Evolutionary conservation across 2,329 filamentous ascomycete species (phyloP), one percentile per base, ranked within the genome.

Genomic region (Trichoderma brevicompactum): DNA sequence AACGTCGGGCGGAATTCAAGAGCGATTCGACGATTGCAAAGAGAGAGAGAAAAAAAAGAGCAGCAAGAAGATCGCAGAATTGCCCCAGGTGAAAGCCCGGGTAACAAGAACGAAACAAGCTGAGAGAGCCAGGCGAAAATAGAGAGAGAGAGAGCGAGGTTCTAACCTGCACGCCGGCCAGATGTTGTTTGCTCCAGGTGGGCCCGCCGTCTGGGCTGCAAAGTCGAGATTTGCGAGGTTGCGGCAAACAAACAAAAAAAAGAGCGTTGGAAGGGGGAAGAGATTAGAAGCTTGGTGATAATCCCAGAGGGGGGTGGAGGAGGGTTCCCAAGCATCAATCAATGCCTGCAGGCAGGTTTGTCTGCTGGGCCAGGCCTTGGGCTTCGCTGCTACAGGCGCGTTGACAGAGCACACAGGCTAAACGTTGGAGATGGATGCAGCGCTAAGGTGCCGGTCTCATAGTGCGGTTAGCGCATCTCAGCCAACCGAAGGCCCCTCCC

Each of bases 121-220:
- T 12, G 12, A 23, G n/a, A 19, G 10, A 36, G 49, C 12, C 19
- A 36, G 40, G 19, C 48, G 32, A 38, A n/a, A 15, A 46, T 10
- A 19, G 7, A 38, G 28, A 48, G 9, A 7, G 55, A 38, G 32
- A 1, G 36, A 38, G 7, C 2, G 38, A 54, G 6, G 36, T 49
- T 28, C 46, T 32, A 43, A 40, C 43, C 12, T 40, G 56, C 46
- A 28, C 55, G 28, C 23, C 19, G 38, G 44, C 34, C 50, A n/a
- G 43, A 41, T 49, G 48, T 17, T 55, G 50, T 64, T 55, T 55
- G 41, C 52, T 49, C 61, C 52, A 64, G 61, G 61, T 64, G 61
- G 61, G 19, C 61, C 61, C 50, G 61, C 61, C 61, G 61, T 64
- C 61, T 64, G 61, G 52, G 61, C 44, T 52, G 50, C 23, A 56